Evolutionary conservation across 179 eudicot species (phyloP).

Genomic region (Silene vulgaris): DNA sequence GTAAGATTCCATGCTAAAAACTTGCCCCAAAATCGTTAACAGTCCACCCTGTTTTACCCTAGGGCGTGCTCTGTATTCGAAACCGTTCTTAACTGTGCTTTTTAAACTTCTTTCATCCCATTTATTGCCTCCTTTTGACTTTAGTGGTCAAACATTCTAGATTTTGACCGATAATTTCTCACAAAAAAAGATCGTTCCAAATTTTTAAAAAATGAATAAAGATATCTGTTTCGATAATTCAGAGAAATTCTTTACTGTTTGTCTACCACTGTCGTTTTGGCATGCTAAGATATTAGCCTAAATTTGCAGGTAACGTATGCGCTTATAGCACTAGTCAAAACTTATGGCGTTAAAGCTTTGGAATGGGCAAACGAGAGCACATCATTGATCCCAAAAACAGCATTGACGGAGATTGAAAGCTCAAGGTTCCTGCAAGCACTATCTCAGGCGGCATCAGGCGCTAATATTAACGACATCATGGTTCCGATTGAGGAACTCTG

Average conservation of each 20-base stretch:
- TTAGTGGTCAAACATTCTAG: too few species aligned
- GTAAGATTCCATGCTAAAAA: background rate
- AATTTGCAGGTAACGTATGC: slow-evolving; percentile 66
- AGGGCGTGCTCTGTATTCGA: slow-evolving; percentile 1
- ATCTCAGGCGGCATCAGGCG: slow-evolving; percentile 73
- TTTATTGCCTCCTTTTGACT: too few species aligned
- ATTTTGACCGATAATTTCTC: too few species aligned
- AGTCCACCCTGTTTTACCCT: slow-evolving; percentile 1
- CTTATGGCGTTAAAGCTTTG: slow-evolving; percentile 56
- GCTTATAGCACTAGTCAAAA: slow-evolving; percentile 60
- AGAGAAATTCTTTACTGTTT: too few species aligned
- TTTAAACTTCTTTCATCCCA: too few species aligned
- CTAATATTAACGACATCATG: slow-evolving; percentile 43
- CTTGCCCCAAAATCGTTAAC: background rate
- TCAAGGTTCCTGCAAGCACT: slow-evolving; percentile 72
- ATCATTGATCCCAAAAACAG: slow-evolving; percentile 69
- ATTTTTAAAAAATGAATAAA: too few species aligned
- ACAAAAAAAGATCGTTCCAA: too few species aligned
- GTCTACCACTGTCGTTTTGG: background rate
- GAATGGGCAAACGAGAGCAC: slow-evolving; percentile 77
- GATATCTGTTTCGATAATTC: too few species aligned
- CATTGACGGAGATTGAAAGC: slow-evolving; percentile 70
- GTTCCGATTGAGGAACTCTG: slow-evolving; percentile 80
- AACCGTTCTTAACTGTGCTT: background rate
- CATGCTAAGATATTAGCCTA: slow-evolving; percentile 1